Evolutionary conservation across 164 flowering plant species (phyloP).

Genomic region (Aristolochia contorta): DNA sequence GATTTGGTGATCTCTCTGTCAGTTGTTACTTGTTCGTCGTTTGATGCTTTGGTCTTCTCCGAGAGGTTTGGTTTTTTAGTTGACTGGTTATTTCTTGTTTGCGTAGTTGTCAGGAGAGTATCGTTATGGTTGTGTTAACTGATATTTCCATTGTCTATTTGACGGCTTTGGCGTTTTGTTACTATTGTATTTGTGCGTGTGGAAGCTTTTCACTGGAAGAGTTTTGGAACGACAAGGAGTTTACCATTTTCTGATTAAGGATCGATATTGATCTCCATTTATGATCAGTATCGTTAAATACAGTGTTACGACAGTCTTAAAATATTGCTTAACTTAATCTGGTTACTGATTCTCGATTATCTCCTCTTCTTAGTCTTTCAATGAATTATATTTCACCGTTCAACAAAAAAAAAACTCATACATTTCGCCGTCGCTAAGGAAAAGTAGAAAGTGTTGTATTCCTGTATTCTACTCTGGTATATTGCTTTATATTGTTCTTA

Average conservation of each 20-base stretch:
- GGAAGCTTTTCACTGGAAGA: neutral
- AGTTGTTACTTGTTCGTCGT: neutral
- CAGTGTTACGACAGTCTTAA: no score
- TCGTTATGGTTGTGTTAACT: neutral
- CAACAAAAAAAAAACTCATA: neutral
- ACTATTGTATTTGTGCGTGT: neutral
- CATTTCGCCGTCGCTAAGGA: neutral
- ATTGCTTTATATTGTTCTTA: neutral
- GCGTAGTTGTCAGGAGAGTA: neutral
- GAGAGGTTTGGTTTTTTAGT: neutral
- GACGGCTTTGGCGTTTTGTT: neutral
- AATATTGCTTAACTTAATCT: no score
- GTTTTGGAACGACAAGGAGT: no score
- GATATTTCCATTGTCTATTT: neutral
- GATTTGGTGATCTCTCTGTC: neutral
- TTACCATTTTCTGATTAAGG: no score
- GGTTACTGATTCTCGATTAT: no score
- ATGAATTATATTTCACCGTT: no score
- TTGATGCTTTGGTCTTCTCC: no score
- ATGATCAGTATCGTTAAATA: no score
- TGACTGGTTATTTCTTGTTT: neutral
- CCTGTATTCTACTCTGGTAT: neutral
- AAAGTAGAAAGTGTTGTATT: neutral
- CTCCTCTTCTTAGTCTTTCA: no score
- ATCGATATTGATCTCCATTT: no score